Evolutionary conservation across 768 basidiomycete species (phyloP).

Genomic region (Collybia sordida): DNA sequence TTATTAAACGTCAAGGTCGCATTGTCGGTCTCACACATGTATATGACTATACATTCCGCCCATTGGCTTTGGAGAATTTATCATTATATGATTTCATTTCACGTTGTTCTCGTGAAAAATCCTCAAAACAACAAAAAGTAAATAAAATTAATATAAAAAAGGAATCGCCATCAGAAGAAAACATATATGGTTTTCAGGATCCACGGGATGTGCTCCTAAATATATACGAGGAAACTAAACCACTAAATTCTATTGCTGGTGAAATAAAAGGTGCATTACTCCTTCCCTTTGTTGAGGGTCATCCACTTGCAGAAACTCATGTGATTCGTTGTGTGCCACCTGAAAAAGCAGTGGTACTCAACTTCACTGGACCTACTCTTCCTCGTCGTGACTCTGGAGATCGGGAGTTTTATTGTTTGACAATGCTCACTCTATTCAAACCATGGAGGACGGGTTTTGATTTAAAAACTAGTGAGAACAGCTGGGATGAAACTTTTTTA

Average conservation of each 20-base stretch:
- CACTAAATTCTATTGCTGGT: no score
- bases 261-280: no score
- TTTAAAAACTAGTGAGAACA: constrained; percentile 9
- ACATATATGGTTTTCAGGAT: no score
- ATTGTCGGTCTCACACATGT: constrained; percentile 19
- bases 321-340: background rate
- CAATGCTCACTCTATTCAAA: constrained; percentile 11
- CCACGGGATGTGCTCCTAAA: no score
- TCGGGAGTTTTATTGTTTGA: constrained; percentile 26
- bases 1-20: constrained; percentile 15
- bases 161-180: no score
- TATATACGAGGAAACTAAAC: no score
- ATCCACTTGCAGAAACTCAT: constrained; percentile 25
- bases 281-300: no score
- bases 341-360: constrained; percentile 11
- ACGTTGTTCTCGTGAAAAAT: background rate
- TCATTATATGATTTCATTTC: constrained; percentile 20
- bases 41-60: constrained; percentile 19
- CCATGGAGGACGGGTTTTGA: constrained; percentile 22
- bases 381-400: constrained; percentile 27
- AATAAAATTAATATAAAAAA: no score
- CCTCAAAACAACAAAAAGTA: no score
- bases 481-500: constrained; percentile 15
- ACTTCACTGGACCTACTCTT: constrained; percentile 23
- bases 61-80: constrained; percentile 5